phyloP scores from a whole-genome alignment of 176 grass and related monocot genomes.

The Saccharum officinarum region DNA sequence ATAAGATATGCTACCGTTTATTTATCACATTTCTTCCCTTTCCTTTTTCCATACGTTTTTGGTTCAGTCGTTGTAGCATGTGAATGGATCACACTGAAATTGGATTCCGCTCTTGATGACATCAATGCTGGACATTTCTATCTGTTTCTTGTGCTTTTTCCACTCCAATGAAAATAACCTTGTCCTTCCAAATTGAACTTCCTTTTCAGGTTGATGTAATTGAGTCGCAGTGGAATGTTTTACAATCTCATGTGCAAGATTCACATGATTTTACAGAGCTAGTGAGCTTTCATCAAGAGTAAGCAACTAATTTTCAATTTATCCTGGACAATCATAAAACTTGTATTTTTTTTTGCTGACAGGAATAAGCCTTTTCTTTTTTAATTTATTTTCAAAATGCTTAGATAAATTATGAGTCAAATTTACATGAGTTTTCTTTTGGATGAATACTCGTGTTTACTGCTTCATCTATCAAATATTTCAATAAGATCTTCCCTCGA shows the following conservation, averaged over 20 bases:
- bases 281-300: constrained; percentile 98
- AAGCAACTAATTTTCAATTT: constrained; percentile 31
- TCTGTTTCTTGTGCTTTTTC: neutral
- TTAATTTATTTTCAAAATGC: neutral
- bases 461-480: neutral
- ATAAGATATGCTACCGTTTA: neutral
- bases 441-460: neutral
- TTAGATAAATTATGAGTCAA: neutral
- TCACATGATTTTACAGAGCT: constrained; percentile 98
- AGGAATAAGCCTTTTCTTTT: neutral
- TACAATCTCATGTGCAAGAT: constrained; percentile 95
- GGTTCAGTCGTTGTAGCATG: neutral
- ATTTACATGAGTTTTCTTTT: neutral
- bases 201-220: constrained; percentile 92
- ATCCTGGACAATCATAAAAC: neutral
- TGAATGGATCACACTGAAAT: neutral
- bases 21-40: neutral
- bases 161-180: neutral
- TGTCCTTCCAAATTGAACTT: neutral
- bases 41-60: constrained; percentile 7
- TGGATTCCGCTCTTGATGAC: neutral
- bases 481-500: neutral
- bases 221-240: constrained; percentile 96
- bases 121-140: constrained; percentile 5
- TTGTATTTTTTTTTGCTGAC: constrained; percentile 3